phyloP scores from a whole-genome alignment of 2,329 filamentous ascomycete genomes.

The Fusarium brevicatenulatum region DNA sequence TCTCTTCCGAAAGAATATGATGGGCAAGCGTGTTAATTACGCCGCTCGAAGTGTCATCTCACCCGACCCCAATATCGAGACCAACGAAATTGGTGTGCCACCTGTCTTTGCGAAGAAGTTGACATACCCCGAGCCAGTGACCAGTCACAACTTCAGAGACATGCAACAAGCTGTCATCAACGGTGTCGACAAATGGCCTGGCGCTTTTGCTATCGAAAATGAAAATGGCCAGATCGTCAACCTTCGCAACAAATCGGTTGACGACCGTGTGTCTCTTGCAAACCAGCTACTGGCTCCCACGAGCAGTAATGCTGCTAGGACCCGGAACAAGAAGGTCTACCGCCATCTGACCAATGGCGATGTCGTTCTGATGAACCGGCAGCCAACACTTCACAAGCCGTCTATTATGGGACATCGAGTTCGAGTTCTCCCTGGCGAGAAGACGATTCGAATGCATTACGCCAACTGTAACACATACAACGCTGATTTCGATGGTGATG shows the following conservation, averaged over 20 bases:
- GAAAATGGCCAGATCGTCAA: conserved; percentile 93
- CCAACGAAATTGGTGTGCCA: conserved; percentile 97
- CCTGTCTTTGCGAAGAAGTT: conserved; percentile 97
- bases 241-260: conserved; percentile 84
- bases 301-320: conserved; percentile 76
- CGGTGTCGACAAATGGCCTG: conserved; percentile 91
- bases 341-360: conserved; percentile 96
- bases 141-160: conserved; percentile 95
- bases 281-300: conserved; percentile 93
- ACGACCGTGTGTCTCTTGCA: conserved; percentile 88
- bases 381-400: conserved; percentile 96
- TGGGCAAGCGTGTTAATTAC: conserved; percentile 99
- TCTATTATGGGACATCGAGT: conserved; percentile 99
- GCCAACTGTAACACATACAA: conserved; percentile 99
- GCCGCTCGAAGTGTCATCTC: conserved; percentile 98
- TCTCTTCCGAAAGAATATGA: conserved; percentile 99
- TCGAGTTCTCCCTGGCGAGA: conserved; percentile 90
- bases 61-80: conserved; percentile 97
- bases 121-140: conserved; percentile 97
- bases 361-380: conserved; percentile 98
- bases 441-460: conserved; percentile 99
- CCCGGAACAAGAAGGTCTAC: conserved; percentile 94
- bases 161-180: conserved; percentile 97
- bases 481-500: conserved; percentile 98
- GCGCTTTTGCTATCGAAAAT: conserved; percentile 93